These are phyloP conservation scores for Cicer chorassanicum DNA, from an alignment of 306 rosid genomes.

Conservation along the genomic window DNA sequence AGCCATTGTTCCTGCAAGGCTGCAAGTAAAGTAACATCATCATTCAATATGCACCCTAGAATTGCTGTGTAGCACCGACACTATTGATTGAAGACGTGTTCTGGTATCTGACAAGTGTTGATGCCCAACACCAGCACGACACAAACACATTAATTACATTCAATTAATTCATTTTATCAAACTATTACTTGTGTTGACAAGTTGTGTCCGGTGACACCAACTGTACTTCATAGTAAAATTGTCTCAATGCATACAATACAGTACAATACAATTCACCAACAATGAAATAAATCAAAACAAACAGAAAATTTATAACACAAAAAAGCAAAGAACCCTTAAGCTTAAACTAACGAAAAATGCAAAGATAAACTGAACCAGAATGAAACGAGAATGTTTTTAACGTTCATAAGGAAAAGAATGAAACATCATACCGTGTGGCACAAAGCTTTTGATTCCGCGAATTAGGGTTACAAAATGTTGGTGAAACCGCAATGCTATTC, in stretches of 20 bases:
- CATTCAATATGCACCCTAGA: slow-evolving; percentile 20
- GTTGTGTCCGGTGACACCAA: too few species aligned
- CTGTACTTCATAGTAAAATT: background rate
- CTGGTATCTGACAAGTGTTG: too few species aligned
- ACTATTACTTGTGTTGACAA: too few species aligned
- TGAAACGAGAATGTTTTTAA: slow-evolving; percentile 32
- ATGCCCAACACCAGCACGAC: too few species aligned
- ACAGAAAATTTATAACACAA: background rate
- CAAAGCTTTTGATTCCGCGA: background rate
- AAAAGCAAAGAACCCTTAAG: slow-evolving; percentile 16
- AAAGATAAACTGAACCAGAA: background rate
- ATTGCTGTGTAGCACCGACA: too few species aligned
- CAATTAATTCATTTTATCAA: too few species aligned
- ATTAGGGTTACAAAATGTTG: background rate
- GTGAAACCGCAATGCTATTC: background rate
- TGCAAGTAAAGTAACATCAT: slow-evolving; percentile 34
- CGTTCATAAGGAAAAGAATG: background rate
- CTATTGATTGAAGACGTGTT: too few species aligned
- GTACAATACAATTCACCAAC: background rate
- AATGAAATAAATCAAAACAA: slow-evolving; percentile 5
- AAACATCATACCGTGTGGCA: slow-evolving; percentile 38
- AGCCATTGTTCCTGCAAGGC: slow-evolving; percentile 55
- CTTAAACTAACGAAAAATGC: background rate
- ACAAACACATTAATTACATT: too few species aligned
- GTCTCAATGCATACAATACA: background rate